Evolutionary conservation across 176 grass and related monocot genomes (phyloP), one percentile per base, ranked within the genome.

Genomic region (Oryza australiensis): DNA sequence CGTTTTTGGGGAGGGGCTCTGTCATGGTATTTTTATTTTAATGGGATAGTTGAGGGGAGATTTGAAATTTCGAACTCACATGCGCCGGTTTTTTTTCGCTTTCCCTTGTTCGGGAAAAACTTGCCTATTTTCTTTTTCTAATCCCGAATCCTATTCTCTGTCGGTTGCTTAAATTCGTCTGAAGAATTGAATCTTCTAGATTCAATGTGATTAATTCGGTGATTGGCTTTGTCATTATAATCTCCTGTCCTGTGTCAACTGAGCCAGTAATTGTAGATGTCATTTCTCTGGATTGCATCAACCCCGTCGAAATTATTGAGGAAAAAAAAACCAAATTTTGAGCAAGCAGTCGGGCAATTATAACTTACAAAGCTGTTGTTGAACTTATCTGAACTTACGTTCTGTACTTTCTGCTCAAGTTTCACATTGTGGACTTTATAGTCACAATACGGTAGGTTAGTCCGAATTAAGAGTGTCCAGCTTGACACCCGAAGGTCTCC

Each of bases 11-110:
- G 38, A 10, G 71, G 38, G 62, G 64, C 35, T 82, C 46, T 15
- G 14, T 16, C 40, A 22, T 12, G 23, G 11, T 59, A 66, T 76
- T 76, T 76, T 77, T 28, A n/a, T 68, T 78, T 74, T 86, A 43
- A 72, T 76, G 26, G 62, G 29, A 73, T 73, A 60, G 41, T 82
- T 82, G 26, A 82, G 57, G 72, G 65, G 18, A 27, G 57, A 86
- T 85, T 89, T 72, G 72, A 77, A 82, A 82, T 82, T 59, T 82
- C 7, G 22, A 85, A 41, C 20, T 72, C 59, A 72, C 63, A 69
- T 85, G 83, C 64, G 64, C 71, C 64, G 41, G 70, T 3, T 26
- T 12, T 22, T 8, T 33, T 49, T 9, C 26, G 16, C 18, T 20
- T 59, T 30, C 28, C 59, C 8, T 73, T 70, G 42, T 85, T 28